These are phyloP conservation scores for Penicillium atrosanguineum DNA, from an alignment of 495 filamentous ascomycete genomes.

Conservation along the genomic window DNA sequence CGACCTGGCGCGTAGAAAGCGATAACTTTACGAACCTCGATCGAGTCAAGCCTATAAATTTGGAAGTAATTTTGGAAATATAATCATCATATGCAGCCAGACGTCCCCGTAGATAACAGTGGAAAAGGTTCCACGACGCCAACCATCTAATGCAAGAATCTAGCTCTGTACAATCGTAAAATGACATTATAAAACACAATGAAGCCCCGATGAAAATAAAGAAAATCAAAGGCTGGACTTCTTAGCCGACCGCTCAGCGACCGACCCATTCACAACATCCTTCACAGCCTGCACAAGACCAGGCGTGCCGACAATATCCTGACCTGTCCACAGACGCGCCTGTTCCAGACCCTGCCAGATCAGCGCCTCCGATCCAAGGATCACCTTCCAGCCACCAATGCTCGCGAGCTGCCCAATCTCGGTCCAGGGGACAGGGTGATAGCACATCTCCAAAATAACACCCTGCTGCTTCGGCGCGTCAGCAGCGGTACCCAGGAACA, in stretches of 20 bases:
- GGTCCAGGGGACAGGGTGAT: slow-evolving; percentile 68
- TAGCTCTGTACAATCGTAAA: slow-evolving; percentile 32
- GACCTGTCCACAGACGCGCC: slow-evolving; percentile 61
- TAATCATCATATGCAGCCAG: neutral
- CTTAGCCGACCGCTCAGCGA: slow-evolving; percentile 29
- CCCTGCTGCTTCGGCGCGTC: slow-evolving; percentile 48
- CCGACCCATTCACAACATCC: slow-evolving; percentile 43
- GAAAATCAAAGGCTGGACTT: slow-evolving; percentile 32
- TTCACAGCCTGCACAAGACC: slow-evolving; percentile 49
- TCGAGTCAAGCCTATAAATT: neutral
- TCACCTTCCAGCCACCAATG: slow-evolving; percentile 62
- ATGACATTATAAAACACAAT: slow-evolving; percentile 7
- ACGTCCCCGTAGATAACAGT: slow-evolving; percentile 3
- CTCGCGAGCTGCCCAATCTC: slow-evolving; percentile 56
- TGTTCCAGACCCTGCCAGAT: slow-evolving; percentile 77
- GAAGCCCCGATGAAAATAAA: neutral
- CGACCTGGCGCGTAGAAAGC: slow-evolving; percentile 47
- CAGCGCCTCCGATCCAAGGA: slow-evolving; percentile 67
- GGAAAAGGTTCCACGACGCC: slow-evolving; percentile 15
- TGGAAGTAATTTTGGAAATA: neutral
- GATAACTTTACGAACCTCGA: neutral
- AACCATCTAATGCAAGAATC: slow-evolving; percentile 27
- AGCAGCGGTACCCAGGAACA: slow-evolving; percentile 42
- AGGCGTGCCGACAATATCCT: slow-evolving; percentile 51
- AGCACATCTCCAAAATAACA: slow-evolving; percentile 76